Base-by-base conservation (phyloP, 2,329 filamentous ascomycete species). In the Claviceps citrina region DNA sequence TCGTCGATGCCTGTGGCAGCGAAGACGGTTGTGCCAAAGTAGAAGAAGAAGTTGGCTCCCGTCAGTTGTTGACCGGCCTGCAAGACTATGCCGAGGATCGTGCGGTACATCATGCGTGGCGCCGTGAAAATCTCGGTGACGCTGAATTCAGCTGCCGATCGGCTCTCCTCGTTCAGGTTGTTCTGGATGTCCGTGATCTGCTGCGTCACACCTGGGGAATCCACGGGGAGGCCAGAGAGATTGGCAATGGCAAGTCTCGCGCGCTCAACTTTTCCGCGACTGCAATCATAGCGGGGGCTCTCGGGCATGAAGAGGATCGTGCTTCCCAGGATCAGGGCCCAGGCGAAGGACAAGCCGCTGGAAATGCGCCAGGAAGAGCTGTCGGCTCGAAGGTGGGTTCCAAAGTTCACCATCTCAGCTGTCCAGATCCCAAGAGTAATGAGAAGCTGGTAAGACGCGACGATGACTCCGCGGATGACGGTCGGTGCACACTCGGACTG, bases 1-100 rank as follows among this genome's bases (percentile, higher is more conserved):
- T 84, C 73, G 44, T 51, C 57, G 22, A 84, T 67, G 48, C 79
- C 80, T 1, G 76, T 76, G 2, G 76, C 68, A 12, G 65, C 53
- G 57, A 84, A 84, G 47, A 82, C 74, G 4, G 73, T 78, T 31
- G 71, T 75, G 19, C 70, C 71, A 51, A 78, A 81, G 56, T 75
- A 75, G 56, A 80, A 79, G 62, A 76, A 78, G 58, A 75, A 80
- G 59, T 79, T 79, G 43, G 71, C 74, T 25, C 78, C 78, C 1
- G 76, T 81, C 2, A 83, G 62, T 52, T 83, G 78, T 55, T 82
- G 77, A 5, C 77, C 70, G 31, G 73, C 70, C 56, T 81, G 75
- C 2, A 83, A 66, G 3, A 64, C 53, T 27, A 81, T 69, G 30
- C 78, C 78, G 0, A 82, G 64, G 0, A 73, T 35, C 0, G 74